These are phyloP conservation scores for Ceratobasidium sp. DNA, from an alignment of 1,284 basidiomycete species.

Conservation along the genomic window DNA sequence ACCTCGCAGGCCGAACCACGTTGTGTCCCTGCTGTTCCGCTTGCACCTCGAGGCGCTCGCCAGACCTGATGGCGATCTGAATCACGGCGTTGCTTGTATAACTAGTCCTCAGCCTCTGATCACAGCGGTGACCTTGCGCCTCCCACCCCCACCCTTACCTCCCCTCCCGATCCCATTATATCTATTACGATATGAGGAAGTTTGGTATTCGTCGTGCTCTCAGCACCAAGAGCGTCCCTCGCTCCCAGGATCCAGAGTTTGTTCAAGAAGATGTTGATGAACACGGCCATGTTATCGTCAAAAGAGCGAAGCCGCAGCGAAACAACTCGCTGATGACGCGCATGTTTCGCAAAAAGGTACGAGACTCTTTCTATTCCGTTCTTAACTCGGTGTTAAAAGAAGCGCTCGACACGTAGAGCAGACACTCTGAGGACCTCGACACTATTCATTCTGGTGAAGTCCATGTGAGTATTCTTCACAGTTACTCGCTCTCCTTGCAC, in stretches of 20 bases:
- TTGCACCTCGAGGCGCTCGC: conserved; percentile 34
- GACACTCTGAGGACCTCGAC: conserved; percentile 33
- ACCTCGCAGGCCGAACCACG: conserved; percentile 20
- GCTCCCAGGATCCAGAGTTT: conserved; percentile 34
- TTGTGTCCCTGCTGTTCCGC: conserved; percentile 23
- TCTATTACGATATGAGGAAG: conserved; percentile 30
- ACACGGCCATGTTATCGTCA: conserved; percentile 29
- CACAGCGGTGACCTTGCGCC: not conserved
- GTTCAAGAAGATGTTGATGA: conserved; percentile 43
- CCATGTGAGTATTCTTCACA: conserved; percentile 19
- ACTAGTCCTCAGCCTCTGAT: not conserved
- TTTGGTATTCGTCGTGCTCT: conserved; percentile 37
- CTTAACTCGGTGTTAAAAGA: not conserved
- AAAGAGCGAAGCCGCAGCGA: conserved; percentile 7
- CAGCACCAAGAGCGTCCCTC: conserved; percentile 43
- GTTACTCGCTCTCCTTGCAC: not conserved
- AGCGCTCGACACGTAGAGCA: not conserved
- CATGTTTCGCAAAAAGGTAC: conserved; percentile 42
- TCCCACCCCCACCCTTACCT: conserved; percentile 8
- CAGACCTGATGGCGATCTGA: conserved; percentile 34
- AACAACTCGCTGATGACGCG: conserved; percentile 26
- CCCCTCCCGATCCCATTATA: not conserved
- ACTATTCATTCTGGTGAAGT: conserved; percentile 27
- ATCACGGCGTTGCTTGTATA: conserved; percentile 13
- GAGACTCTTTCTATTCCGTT: not conserved